Evolutionary conservation across 2,329 filamentous ascomycete genomes (phyloP).

Genomic region (Pestalotiopsis sp.): DNA sequence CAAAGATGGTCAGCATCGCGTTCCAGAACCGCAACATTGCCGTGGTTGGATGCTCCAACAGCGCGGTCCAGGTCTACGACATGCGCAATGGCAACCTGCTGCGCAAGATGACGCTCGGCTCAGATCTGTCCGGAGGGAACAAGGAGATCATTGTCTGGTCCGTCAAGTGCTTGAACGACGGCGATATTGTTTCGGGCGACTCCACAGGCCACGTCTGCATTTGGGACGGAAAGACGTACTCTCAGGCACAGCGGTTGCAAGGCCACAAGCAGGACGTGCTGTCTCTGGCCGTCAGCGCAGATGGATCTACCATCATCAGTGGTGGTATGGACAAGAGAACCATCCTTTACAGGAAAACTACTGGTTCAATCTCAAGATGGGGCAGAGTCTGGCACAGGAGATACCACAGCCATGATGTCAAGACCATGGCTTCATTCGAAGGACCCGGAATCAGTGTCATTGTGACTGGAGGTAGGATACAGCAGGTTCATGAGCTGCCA

Average conservation of each 20-base stretch:
- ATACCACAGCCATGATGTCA: conserved; percentile 93
- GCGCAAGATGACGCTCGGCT: conserved; percentile 83
- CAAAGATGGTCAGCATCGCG: conserved; percentile 86
- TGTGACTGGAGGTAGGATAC: conserved; percentile 79
- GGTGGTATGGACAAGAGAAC: conserved; percentile 91
- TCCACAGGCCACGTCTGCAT: conserved; percentile 92
- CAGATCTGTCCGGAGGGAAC: conserved; percentile 73
- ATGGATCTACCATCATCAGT: conserved; percentile 83
- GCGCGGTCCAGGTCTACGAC: conserved; percentile 88
- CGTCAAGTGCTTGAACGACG: conserved; percentile 83
- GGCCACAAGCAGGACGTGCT: conserved; percentile 89
- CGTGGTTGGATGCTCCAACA: conserved; percentile 93
- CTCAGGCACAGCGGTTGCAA: conserved; percentile 82
- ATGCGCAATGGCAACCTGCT: conserved; percentile 76
- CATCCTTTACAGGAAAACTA: conserved; percentile 74
- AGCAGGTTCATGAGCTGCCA: neutral
- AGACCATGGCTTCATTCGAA: conserved; percentile 90
- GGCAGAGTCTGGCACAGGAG: conserved; percentile 82
- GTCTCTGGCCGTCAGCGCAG: conserved; percentile 79
- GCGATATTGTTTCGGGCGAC: conserved; percentile 92
- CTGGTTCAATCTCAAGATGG: conserved; percentile 70
- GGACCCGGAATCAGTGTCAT: conserved; percentile 81
- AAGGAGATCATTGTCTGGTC: conserved; percentile 93
- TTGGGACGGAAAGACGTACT: conserved; percentile 93
- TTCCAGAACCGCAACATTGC: conserved; percentile 85